phyloP scores from a whole-genome alignment of 2,329 filamentous ascomycete genomes.

The Hypoxylon sp. region DNA sequence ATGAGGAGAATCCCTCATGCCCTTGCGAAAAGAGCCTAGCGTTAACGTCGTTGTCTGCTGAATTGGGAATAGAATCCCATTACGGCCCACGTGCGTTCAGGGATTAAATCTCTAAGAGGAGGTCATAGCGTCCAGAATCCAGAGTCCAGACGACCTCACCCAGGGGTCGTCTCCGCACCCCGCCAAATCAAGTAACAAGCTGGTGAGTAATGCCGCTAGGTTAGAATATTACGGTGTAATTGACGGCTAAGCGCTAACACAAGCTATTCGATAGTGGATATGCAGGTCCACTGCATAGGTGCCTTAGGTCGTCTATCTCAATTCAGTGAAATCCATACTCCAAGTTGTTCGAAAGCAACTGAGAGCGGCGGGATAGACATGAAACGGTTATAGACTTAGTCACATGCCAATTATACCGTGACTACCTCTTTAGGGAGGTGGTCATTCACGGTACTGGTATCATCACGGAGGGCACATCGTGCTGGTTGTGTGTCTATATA shows the following conservation, averaged over 20 bases:
- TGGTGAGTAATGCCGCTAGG: slow-evolving; percentile 19
- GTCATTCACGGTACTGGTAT: slow-evolving; percentile 13
- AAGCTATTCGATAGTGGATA: slow-evolving; percentile 7
- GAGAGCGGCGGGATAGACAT: slow-evolving; percentile 9
- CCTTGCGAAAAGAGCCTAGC: slow-evolving; percentile 28
- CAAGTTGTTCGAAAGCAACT: neutral
- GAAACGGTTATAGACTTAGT: slow-evolving; percentile 35
- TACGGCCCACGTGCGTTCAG: slow-evolving; percentile 40
- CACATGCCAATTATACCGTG: slow-evolving; percentile 33
- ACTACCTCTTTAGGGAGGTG: slow-evolving; percentile 38
- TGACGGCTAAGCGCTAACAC: slow-evolving; percentile 1
- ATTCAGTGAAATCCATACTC: neutral
- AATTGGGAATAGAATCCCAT: slow-evolving; percentile 33
- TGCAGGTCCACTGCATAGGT: slow-evolving; percentile 23
- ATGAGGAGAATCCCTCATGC: slow-evolving; percentile 14
- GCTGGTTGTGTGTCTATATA: neutral
- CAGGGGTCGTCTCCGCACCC: slow-evolving; percentile 23
- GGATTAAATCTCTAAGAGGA: slow-evolving; percentile 28
- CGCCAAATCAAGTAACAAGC: slow-evolving; percentile 36
- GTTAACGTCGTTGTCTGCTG: neutral
- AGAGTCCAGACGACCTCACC: slow-evolving; percentile 5
- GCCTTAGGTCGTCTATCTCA: slow-evolving; percentile 13
- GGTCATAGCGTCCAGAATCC: slow-evolving; percentile 39
- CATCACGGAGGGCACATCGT: slow-evolving; percentile 12
- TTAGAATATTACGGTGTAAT: slow-evolving; percentile 5